A percentile compares a stretch with the other conserved stretches of the same genome.
phyloP scores from a whole-genome alignment of 2,329 filamentous ascomycete genomes.

The Lachnellula arida region DNA sequence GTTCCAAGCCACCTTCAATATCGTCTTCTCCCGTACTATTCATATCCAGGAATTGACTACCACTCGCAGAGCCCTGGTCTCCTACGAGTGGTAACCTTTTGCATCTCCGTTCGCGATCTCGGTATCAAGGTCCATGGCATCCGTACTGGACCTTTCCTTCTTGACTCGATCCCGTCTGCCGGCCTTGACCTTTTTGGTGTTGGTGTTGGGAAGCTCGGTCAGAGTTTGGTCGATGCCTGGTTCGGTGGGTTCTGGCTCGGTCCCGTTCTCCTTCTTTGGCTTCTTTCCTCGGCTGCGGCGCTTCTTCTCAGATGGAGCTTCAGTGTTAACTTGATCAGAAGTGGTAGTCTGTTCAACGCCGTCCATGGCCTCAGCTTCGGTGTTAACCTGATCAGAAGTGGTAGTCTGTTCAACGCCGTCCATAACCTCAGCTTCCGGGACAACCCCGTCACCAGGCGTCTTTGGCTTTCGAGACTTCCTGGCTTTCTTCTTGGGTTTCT shows the following conservation, averaged over 20 bases:
- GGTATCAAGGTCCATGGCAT: slow-evolving; percentile 2
- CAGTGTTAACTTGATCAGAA: not conserved
- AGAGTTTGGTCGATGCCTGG: slow-evolving; percentile 6
- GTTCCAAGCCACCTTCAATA: not conserved
- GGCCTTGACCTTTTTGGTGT: slow-evolving; percentile 13
- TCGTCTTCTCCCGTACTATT: slow-evolving; percentile 5
- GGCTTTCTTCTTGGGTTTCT: not conserved
- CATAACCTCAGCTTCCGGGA: not conserved
- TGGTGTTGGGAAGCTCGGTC: slow-evolving; percentile 9
- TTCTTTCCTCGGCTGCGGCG: not conserved
- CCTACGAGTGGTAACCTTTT: slow-evolving; percentile 34
- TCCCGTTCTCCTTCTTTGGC: not conserved
- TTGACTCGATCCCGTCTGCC: slow-evolving; percentile 5
- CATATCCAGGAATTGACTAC: slow-evolving; percentile 29
- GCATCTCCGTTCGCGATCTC: slow-evolving; percentile 12
- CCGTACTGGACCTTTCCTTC: not conserved
- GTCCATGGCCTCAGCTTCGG: not conserved
- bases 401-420: not conserved
- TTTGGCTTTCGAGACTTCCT: not conserved
- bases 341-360: not conserved
- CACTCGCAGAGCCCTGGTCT: slow-evolving; percentile 34
- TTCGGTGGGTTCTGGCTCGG: not conserved
- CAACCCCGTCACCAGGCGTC: not conserved
- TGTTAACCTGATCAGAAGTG: not conserved
- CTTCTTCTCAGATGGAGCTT: not conserved